Conservation (phyloP, 345 rosid species). For the Conringia planisiliqua region DNA sequence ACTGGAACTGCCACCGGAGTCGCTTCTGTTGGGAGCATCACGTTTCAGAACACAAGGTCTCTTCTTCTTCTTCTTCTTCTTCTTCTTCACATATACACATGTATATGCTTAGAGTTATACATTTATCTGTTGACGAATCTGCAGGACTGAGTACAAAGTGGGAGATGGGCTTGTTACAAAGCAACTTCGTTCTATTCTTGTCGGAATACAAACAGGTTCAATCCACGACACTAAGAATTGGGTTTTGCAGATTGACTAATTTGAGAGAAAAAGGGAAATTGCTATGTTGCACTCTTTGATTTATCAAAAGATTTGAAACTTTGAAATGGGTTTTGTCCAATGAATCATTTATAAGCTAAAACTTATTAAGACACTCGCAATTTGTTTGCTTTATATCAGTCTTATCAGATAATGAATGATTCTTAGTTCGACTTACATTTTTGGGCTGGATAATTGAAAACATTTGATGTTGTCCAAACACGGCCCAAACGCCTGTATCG, state of each 20-base stretch:
- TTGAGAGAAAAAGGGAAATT: not conserved
- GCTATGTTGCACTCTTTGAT: constrained; percentile 8
- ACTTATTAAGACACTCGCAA: not conserved
- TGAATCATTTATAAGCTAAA: not conserved
- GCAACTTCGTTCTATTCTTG: constrained; percentile 33
- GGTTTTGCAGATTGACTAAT: constrained; percentile 41
- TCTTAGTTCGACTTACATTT: too few species aligned
- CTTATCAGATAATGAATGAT: too few species aligned
- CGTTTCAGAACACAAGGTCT: constrained; percentile 51
- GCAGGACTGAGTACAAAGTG: constrained; percentile 48
- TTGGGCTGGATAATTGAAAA: not conserved
- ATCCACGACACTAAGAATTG: constrained; percentile 53
- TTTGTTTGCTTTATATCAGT: too few species aligned
- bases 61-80: not conserved
- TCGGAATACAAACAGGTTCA: constrained; percentile 53
- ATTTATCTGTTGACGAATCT: not conserved
- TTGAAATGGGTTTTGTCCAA: not conserved
- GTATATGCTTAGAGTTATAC: not conserved
- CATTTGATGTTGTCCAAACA: not conserved
- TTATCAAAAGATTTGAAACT: constrained; percentile 2
- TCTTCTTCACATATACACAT: not conserved
- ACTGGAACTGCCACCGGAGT: constrained; percentile 78
- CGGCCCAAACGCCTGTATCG: not conserved
- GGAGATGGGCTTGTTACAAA: constrained; percentile 34
- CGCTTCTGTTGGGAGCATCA: constrained; percentile 63